Evolutionary conservation across 2,329 filamentous ascomycete genomes (phyloP), one percentile per base, ranked within the genome.

Genomic region (Cladobotryum protrusum): DNA sequence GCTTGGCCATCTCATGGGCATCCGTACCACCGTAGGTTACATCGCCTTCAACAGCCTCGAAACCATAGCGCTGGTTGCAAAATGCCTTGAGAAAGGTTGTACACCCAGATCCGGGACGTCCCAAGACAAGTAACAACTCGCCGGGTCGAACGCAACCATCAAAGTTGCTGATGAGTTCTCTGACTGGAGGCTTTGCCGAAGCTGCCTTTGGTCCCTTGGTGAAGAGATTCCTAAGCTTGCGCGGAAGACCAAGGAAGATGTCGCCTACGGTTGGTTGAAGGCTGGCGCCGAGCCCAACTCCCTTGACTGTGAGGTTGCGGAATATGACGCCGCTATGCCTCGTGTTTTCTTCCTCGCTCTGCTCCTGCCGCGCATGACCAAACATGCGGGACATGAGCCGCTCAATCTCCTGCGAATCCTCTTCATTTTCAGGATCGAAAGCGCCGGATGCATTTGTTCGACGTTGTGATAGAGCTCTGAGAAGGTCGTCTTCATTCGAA

Each of bases 11-110:
- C 5, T 68, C 67, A 29, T 67, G 59, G 2, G 72, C 63, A 17
- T 66, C 62, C 0, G 68, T 68, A 0, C 73, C 73, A 14, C 84
- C 81, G 60, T 86, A 86, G 19, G 78, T 77, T 5, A 86, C 81
- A 0, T 85, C 74, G 3, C 87, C 87, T 1, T 76, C 70, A 2
- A 90, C 81, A 0, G 68, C 73, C 5, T 81, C 80, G 54, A 83
- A 90, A 1, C 78, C 75, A 3, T 74, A 75, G 4, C 85, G 74
- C 57, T 89, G 79, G 61, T 90, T 90, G 24, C 83, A 81, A 50
- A 91, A 82, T 0, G 81, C 76, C 58, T 87, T 89, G 37, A 89
- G 72, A 17, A 89, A 76, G 0, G 85, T 86, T 1, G 83, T 86
- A 61, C 86, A 89, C 17, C 85, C 84, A 0, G 82, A 72, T 0